Conservation (phyloP, 257 asterid genomes). For the Mentha longifolia region DNA sequence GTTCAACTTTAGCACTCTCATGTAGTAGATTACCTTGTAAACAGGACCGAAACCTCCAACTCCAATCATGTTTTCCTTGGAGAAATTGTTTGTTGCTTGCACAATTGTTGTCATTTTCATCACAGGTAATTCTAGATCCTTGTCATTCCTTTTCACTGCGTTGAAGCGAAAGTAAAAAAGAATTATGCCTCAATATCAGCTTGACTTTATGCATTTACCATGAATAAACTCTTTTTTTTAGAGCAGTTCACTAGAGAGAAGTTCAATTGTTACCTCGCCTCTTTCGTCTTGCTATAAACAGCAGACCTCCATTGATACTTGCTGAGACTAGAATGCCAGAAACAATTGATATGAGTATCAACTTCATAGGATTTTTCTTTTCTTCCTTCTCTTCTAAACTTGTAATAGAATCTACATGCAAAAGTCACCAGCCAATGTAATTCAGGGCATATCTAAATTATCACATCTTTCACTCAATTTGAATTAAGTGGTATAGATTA, state of each 20-base stretch:
- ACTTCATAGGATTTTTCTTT: too few species aligned
- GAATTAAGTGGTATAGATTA: too few species aligned
- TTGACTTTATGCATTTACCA: too few species aligned
- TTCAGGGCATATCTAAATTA: too few species aligned
- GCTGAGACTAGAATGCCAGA: too few species aligned
- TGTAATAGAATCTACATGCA: not conserved
- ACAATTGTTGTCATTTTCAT: slow-evolving; percentile 35
- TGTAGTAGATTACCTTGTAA: too few species aligned
- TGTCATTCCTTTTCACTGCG: slow-evolving; percentile 21
- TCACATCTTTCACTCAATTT: too few species aligned
- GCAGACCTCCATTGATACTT: not conserved
- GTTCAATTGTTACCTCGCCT: slow-evolving; percentile 24
- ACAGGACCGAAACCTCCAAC: too few species aligned
- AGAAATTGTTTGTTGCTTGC: slow-evolving; percentile 47
- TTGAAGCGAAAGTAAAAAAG: not conserved
- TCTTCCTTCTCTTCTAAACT: not conserved
- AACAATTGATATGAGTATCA: too few species aligned
- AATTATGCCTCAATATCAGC: not conserved
- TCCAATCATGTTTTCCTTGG: too few species aligned
- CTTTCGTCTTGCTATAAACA: slow-evolving; percentile 18
- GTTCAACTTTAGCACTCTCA: not conserved
- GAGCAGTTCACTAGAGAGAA: not conserved
- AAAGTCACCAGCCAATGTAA: not conserved
- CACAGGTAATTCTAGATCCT: slow-evolving; percentile 40
- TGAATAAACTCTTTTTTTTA: too few species aligned